Evolutionary conservation across 2,329 filamentous ascomycete genomes (phyloP), one percentile per base, ranked within the genome.

Genomic region (Diplodia seriata): DNA sequence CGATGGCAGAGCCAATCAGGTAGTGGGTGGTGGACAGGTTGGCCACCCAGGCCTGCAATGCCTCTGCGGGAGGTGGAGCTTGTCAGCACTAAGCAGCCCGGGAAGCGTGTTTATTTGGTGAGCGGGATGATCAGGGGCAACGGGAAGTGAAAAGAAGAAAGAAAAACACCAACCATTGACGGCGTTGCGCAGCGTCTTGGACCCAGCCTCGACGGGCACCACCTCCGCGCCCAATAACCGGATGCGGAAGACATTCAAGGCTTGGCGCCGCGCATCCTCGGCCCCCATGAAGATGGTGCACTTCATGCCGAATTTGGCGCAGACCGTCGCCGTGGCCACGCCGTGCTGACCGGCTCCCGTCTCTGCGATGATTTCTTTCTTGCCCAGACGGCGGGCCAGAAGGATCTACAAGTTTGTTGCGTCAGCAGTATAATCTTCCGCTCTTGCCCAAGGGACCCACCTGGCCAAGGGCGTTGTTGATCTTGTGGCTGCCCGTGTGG

Each of bases 251-350:
- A 99, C 95, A 80, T 99, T 99, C 69, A 99, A 86, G 2, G 94
- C 94, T 80, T 99, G 95, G 73, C 95, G 90, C 69, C 95, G 91
- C 63, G 98, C 94, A 76, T 99, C 95, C 82, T 99, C 95, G 57
- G 93, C 93, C 74, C 95, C 95, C 95, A 99, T 99, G 82, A 94
- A 98, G 66, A 99, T 91, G 33, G 93, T 97, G 78, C 95, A 99
- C 79, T 94, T 91, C 94, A 99, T 94, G 76, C 93, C 93, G 75
- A 99, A 98, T 82, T 97, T 97, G 76, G 95, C 95, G 75, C 95
- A 98, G 26, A 97, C 93, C 0, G 95, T 99, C 1, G 95, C 95
- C 31, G 95, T 98, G 3, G 95, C 95, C 43, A 99, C 95, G 83
- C 95, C 95, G 81, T 99, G 95, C 82, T 99, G 95, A 23, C 95